Conservation (phyloP, 192 early-diverging fungal genomes). For the Coemansia sp. region DNA sequence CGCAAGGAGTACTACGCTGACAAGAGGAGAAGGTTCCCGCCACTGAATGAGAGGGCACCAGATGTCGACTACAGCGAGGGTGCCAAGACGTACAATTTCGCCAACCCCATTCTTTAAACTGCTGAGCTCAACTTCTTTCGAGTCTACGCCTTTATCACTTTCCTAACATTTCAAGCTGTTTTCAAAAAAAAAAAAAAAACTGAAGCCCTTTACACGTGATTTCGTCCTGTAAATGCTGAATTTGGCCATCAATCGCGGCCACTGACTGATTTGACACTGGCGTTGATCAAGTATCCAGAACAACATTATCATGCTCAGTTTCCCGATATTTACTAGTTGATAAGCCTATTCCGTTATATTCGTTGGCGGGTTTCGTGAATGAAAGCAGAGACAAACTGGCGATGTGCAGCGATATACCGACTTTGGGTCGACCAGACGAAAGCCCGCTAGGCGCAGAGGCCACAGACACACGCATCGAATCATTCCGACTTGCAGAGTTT, state of each 20-base stretch:
- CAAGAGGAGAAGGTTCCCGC: constrained; percentile 60
- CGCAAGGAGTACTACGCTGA: constrained; percentile 61
- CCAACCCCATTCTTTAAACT: constrained; percentile 56
- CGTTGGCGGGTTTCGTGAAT: neutral
- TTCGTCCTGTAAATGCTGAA: constrained; percentile 9
- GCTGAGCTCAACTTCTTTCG: too few relatives aligned
- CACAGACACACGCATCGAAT: constrained; percentile 28
- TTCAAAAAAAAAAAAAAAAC: too few relatives aligned
- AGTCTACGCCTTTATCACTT: too few relatives aligned
- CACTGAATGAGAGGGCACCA: constrained; percentile 55
- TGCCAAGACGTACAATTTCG: constrained; percentile 60
- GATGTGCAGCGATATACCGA: neutral
- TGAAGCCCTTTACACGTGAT: constrained; percentile 10
- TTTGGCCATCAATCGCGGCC: neutral
- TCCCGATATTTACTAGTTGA: too few relatives aligned
- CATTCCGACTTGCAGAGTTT: constrained; percentile 40
- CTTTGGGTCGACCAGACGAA: neutral
- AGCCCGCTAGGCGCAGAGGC: constrained; percentile 27
- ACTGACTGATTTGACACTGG: neutral
- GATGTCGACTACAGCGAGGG: constrained; percentile 58
- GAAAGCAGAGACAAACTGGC: neutral
- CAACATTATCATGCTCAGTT: neutral
- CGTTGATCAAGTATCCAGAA: neutral
- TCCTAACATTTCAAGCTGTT: too few relatives aligned
- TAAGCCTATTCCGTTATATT: too few relatives aligned